phyloP scores from a whole-genome alignment of 139 green algal genomes.

The Klebsormidium nitens region DNA sequence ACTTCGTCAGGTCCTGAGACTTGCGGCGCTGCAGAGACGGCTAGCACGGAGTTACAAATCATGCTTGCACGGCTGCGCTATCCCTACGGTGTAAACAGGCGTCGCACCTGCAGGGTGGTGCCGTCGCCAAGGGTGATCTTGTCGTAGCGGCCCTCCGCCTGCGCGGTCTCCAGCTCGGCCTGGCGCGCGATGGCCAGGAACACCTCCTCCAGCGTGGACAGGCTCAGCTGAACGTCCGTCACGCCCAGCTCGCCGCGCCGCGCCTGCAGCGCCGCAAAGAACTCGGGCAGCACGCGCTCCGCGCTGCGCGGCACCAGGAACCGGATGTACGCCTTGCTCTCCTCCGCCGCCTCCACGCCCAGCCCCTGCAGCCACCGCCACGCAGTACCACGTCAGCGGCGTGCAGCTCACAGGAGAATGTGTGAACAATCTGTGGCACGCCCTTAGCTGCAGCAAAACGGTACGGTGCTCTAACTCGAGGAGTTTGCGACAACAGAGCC shows the following conservation, averaged over 20 bases:
- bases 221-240: slow-evolving; percentile 34
- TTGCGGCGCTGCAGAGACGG: neutral
- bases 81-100: neutral
- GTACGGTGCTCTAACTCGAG: neutral
- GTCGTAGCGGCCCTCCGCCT: slow-evolving; percentile 23
- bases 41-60: neutral
- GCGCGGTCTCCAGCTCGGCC: slow-evolving; percentile 29
- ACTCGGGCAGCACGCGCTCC: slow-evolving; percentile 18
- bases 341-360: slow-evolving; percentile 22
- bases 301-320: slow-evolving; percentile 23
- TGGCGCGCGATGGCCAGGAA: slow-evolving; percentile 32
- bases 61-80: neutral
- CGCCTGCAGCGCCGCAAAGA: slow-evolving; percentile 26
- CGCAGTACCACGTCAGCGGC: neutral
- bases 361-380: slow-evolving; percentile 16
- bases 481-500: neutral
- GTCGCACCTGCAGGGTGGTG: neutral
- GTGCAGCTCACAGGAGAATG: neutral
- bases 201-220: slow-evolving; percentile 41
- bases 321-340: slow-evolving; percentile 29
- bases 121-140: slow-evolving; percentile 18
- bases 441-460: neutral
- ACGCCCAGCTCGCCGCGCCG: slow-evolving; percentile 19
- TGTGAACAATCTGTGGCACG: neutral
- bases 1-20: neutral